Base-by-base conservation (phyloP, 75 land plant species). In the Isoetes taiwanensis region DNA sequence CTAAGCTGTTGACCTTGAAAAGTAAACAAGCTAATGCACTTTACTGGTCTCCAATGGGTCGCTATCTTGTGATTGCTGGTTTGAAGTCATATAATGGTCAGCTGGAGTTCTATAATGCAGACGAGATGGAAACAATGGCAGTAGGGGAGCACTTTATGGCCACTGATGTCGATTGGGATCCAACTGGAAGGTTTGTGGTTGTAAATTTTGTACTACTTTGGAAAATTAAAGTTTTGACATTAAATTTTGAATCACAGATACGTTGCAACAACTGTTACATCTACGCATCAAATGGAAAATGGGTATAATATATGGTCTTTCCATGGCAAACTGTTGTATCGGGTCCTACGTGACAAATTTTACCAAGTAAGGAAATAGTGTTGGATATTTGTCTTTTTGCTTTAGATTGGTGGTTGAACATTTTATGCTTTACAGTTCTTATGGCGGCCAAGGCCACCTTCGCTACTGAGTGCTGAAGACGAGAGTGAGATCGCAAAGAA, bases 231-330 rank as follows among this genome's bases (percentile, higher is more conserved):
- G 11, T 56, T 43, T 28, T n/a, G n/a, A n/a, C n/a, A n/a, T n/a
- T n/a, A n/a, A n/a, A n/a, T n/a, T n/a, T n/a, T n/a, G n/a, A n/a
- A n/a, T n/a, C n/a, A 30, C 57, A 86, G 96, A 73, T 86, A 82
- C 65, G 86, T 80, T 34, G 76, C 86, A 1, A 90, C 96, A 20
- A 56, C 83, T 3, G 86, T 86, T 31, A 90, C 93, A 20, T 82
- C 84, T 56, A 83, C 86, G 34, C 96, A 90, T 66, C 88, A 82
- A 69, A 82, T 90, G 93, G 96, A 90, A 62, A 90, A 86, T 82
- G 93, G 96, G 0, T 90, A 85, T 71, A 76, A 77, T 61, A 73
- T 90, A 10, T 90, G 96, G 96, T 86, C 96, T 17, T 90, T 86
- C 77, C 62, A 75, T 69, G 96, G 93, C 16, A 86, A 86, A 61